These are phyloP conservation scores for Trifolium dubium DNA, from an alignment of 306 rosid genomes.

Conservation along the genomic window DNA sequence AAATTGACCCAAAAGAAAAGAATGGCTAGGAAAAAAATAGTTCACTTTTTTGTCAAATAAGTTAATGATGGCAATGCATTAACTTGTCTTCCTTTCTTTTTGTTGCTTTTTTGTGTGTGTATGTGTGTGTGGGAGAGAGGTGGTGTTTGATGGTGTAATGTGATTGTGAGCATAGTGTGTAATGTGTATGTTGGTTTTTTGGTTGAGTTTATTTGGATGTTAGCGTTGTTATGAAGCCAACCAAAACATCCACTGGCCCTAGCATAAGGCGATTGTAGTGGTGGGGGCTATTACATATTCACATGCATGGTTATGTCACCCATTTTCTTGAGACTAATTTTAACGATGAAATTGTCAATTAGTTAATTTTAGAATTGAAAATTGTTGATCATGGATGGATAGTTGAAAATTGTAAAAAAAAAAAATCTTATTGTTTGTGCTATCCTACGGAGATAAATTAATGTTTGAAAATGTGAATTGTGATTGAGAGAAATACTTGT, in stretches of 20 bases:
- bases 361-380: neutral
- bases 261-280: constrained; percentile 43
- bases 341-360: neutral
- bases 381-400: neutral
- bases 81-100: constrained; percentile 13
- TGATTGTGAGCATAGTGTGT: constrained; percentile 40
- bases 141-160: constrained; percentile 36
- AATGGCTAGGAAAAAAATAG: constrained; percentile 41
- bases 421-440: too few species aligned
- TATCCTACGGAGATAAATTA: too few species aligned
- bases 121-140: constrained; percentile 8
- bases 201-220: constrained; percentile 66
- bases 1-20: neutral
- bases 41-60: constrained; percentile 64
- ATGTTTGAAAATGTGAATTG: too few species aligned
- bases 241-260: constrained; percentile 58
- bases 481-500: too few species aligned
- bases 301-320: constrained; percentile 92
- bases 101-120: neutral
- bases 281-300: constrained; percentile 76
- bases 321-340: constrained; percentile 24
- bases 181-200: constrained; percentile 45
- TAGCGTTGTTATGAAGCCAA: constrained; percentile 96
- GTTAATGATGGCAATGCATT: constrained; percentile 66
- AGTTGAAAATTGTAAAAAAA: too few species aligned